Evolutionary conservation across 139 green algal species (phyloP).

Genomic region (Ostreobium quekettii): DNA sequence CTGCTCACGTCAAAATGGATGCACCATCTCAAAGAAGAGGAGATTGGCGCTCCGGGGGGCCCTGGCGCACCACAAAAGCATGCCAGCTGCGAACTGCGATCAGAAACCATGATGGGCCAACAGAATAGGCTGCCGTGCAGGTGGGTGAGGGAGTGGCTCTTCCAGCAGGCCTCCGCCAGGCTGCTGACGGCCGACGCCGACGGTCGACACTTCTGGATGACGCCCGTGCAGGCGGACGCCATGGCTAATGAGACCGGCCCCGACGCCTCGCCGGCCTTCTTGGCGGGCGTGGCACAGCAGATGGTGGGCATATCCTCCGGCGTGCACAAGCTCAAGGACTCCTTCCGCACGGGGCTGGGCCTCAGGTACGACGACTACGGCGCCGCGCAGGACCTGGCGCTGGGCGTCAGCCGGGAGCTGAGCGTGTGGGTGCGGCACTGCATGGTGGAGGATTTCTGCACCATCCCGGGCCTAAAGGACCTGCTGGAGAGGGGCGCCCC

Average conservation of each 20-base stretch:
- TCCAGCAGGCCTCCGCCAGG: slow-evolving; percentile 10
- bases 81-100: too few species aligned
- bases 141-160: slow-evolving; percentile 15
- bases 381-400: background rate
- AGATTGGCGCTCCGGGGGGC: too few species aligned
- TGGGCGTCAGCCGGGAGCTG: slow-evolving; percentile 16
- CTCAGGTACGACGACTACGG: slow-evolving; percentile 24
- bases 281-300: background rate
- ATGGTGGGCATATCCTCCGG: background rate
- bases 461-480: slow-evolving; percentile 9
- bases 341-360: slow-evolving; percentile 12
- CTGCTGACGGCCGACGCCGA: slow-evolving; percentile 8
- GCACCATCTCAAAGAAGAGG: too few species aligned
- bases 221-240: slow-evolving; percentile 13
- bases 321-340: background rate
- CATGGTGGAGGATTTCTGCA: slow-evolving; percentile 11
- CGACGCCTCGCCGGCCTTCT: slow-evolving; percentile 18
- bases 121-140: too few species aligned
- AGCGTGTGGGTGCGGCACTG: slow-evolving; percentile 21
- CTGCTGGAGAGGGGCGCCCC: slow-evolving; percentile 8
- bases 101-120: too few species aligned
- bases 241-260: slow-evolving; percentile 14
- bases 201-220: slow-evolving; percentile 14
- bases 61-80: too few species aligned
- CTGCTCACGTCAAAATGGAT: too few species aligned